These are phyloP conservation scores for Lasiodiplodia theobromae DNA, from an alignment of 2,329 filamentous ascomycete genomes.

Conservation along the genomic window DNA sequence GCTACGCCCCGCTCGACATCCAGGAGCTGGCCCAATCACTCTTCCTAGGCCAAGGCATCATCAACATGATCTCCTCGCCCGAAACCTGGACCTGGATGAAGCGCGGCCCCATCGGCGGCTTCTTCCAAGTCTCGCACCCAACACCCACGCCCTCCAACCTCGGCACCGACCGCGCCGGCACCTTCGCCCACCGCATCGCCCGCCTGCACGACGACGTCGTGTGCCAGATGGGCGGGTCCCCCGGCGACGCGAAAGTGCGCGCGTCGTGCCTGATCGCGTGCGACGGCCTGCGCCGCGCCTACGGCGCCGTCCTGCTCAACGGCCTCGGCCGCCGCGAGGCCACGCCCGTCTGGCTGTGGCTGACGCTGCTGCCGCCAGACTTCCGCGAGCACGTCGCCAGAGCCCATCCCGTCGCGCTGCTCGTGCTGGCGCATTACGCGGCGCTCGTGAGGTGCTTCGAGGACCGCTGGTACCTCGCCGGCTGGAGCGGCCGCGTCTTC, in stretches of 20 bases:
- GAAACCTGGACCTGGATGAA: not conserved
- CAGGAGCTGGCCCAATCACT: constrained; percentile 9
- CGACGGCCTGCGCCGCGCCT: constrained; percentile 6
- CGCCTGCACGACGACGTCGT: not conserved
- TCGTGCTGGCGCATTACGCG: constrained; percentile 6
- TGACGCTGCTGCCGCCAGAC: not conserved
- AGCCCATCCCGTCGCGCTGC: not conserved
- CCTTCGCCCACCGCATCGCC: not conserved
- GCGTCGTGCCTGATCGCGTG: not conserved
- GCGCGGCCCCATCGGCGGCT: not conserved
- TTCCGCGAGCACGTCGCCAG: not conserved
- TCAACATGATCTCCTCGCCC: not conserved
- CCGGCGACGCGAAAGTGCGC: not conserved
- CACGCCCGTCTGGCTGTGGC: not conserved
- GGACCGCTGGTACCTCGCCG: not conserved
- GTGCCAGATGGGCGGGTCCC: not conserved
- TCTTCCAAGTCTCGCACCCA: not conserved
- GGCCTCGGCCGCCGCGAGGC: not conserved
- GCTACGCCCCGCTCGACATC: not conserved
- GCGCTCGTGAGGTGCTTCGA: not conserved
- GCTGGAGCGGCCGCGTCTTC: constrained; percentile 4
- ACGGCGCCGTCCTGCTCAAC: not conserved
- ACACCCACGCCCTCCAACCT: not conserved
- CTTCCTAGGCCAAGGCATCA: constrained; percentile 22
- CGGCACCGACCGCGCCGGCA: not conserved